Evolutionary conservation across 306 rosid species (phyloP).

Genomic region (Dryas alaskensis): DNA sequence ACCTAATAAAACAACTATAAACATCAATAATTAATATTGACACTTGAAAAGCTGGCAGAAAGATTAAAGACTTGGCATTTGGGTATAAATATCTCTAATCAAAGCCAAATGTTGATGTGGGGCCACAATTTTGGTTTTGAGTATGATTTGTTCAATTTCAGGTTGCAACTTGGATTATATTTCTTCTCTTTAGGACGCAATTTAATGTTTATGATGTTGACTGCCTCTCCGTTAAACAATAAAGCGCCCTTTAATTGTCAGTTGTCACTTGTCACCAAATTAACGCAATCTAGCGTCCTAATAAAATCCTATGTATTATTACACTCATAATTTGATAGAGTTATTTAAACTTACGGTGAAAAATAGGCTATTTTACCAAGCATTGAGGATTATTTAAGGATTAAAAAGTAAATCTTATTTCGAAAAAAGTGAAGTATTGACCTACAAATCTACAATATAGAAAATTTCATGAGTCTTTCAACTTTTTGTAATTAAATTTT

Average conservation of each 20-base stretch:
- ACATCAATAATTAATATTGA: slow-evolving; percentile 23
- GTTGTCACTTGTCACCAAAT: slow-evolving; percentile 14
- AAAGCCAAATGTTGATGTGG: slow-evolving; percentile 20
- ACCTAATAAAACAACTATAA: slow-evolving; percentile 26
- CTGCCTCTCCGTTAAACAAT: slow-evolving; percentile 11
- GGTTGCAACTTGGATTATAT: slow-evolving; percentile 9
- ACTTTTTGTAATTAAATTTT: too few relatives aligned
- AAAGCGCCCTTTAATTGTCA: slow-evolving; percentile 4
- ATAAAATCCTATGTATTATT: neutral
- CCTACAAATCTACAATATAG: too few relatives aligned
- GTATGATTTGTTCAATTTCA: slow-evolving; percentile 20
- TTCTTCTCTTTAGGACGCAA: slow-evolving; percentile 12
- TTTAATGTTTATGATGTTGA: slow-evolving; percentile 24
- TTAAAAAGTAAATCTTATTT: too few relatives aligned
- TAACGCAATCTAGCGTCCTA: neutral
- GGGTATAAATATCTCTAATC: neutral
- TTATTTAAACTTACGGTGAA: too few relatives aligned
- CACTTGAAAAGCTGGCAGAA: slow-evolving; percentile 23
- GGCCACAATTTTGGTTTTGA: slow-evolving; percentile 24
- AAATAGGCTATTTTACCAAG: too few relatives aligned
- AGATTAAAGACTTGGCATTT: slow-evolving; percentile 27
- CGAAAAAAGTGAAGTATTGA: too few relatives aligned
- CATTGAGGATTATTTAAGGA: too few relatives aligned
- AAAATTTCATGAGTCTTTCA: too few relatives aligned
- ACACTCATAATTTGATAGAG: too few relatives aligned